Percentiles rank a stretch among this genome's conserved stretches.
Conservation (phyloP, 306 rosid species). For the Cicer arietinum region DNA sequence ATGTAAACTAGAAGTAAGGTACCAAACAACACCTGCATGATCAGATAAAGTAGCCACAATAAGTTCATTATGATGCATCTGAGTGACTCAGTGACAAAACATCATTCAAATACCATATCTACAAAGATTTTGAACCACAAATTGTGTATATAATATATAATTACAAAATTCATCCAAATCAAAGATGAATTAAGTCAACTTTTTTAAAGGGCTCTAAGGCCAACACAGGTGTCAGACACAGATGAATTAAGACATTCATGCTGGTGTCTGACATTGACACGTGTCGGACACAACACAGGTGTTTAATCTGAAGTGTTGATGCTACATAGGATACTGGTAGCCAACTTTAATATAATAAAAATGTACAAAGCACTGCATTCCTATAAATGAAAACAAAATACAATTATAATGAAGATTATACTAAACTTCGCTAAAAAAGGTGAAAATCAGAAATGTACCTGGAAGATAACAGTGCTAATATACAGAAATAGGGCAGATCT, state of each 20-base stretch:
- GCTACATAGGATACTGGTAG: neutral
- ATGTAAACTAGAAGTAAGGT: constrained; percentile 64
- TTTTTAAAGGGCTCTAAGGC: constrained; percentile 22
- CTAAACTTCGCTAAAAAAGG: neutral
- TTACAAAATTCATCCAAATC: constrained; percentile 5
- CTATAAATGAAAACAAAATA: constrained; percentile 8
- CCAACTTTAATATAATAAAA: constrained; percentile 10
- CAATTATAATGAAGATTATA: constrained; percentile 7
- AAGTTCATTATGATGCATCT: neutral
- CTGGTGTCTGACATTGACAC: neutral
- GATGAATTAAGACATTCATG: neutral
- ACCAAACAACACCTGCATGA: constrained; percentile 72
- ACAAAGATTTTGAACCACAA: neutral
- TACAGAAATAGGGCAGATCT: constrained; percentile 65
- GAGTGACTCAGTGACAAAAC: no score
- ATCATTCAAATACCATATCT: neutral
- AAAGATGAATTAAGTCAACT: neutral
- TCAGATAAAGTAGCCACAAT: constrained; percentile 40
- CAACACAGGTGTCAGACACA: neutral
- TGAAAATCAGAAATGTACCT: constrained; percentile 52
- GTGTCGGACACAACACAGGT: neutral
- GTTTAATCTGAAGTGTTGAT: neutral
- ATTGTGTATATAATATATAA: neutral
- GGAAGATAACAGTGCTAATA: constrained; percentile 58
- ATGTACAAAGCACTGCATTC: neutral